Percentiles rank a stretch among this genome's conserved stretches.
phyloP scores from a whole-genome alignment of 805 yeast genomes.

The Phaffomyces antillensis region DNA sequence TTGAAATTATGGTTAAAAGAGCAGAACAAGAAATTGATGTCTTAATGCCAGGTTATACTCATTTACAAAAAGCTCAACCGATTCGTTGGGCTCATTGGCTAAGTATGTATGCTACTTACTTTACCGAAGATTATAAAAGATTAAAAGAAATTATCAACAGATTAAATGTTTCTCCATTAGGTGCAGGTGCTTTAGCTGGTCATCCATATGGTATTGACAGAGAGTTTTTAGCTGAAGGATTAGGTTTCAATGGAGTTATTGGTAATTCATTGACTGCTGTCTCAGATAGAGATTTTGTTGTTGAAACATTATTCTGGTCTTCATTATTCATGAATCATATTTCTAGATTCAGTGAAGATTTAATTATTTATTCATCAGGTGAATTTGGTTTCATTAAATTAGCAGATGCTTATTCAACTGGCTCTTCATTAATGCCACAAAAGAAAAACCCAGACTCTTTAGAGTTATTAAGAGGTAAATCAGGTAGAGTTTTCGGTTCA shows the following conservation, averaged over 20 bases:
- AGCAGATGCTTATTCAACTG: constrained; percentile 98
- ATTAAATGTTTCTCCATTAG: constrained; percentile 85
- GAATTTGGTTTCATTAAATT: constrained; percentile 92
- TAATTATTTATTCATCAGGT: constrained; percentile 92
- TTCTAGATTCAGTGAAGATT: constrained; percentile 90
- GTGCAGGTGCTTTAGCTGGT: constrained; percentile 98
- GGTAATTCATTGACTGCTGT: constrained; percentile 97
- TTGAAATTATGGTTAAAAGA: constrained; percentile 61
- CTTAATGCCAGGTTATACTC: constrained; percentile 98
- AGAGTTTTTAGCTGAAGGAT: constrained; percentile 71
- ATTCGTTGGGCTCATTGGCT: constrained; percentile 99
- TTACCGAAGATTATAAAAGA: constrained; percentile 84
- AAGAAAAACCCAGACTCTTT: constrained; percentile 97
- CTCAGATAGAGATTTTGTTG: constrained; percentile 95
- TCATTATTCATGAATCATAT: constrained; percentile 92
- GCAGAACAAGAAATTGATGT: constrained; percentile 84
- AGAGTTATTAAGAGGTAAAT: constrained; percentile 92
- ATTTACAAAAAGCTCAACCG: constrained; percentile 97
- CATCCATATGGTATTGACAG: constrained; percentile 99
- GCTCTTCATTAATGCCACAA: constrained; percentile 98
- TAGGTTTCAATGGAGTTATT: constrained; percentile 80
- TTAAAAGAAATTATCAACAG: constrained; percentile 73
- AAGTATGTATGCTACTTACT: constrained; percentile 88
- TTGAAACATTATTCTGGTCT: constrained; percentile 93
- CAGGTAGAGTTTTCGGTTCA: constrained; percentile 95